Evolutionary conservation across 2,329 filamentous ascomycete species (phyloP).

Genomic region (Aurifilum marmelostoma): DNA sequence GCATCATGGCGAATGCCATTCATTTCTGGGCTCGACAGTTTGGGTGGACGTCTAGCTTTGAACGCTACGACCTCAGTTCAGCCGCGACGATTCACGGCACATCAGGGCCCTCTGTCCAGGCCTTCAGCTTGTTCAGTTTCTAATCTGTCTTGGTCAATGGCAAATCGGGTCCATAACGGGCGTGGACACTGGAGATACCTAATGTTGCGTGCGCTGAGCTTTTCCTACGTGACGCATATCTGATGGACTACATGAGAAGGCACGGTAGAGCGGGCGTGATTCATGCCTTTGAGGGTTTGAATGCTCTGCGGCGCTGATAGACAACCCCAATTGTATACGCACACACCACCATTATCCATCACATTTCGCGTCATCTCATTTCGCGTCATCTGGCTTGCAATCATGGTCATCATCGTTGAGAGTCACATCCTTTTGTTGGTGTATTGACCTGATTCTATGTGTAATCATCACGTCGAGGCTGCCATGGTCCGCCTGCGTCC

Average conservation of each 20-base stretch:
- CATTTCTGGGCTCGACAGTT: background rate
- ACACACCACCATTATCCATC: background rate
- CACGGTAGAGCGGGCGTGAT: background rate
- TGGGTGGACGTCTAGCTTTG: background rate
- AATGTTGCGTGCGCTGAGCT: conserved; percentile 5
- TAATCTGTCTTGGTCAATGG: background rate
- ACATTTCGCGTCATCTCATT: too few species aligned
- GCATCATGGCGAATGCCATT: background rate
- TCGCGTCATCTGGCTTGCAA: background rate
- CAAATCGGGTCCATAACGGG: background rate
- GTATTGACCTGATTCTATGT: background rate
- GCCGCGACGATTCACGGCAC: background rate
- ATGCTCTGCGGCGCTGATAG: conserved; percentile 6
- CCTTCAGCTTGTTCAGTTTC: conserved; percentile 12
- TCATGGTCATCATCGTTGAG: background rate
- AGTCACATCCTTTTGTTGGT: background rate
- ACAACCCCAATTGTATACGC: conserved; percentile 1
- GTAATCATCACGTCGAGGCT: background rate
- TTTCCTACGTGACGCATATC: background rate
- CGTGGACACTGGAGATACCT: conserved; percentile 5
- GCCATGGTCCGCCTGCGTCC: background rate
- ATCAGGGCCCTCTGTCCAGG: background rate
- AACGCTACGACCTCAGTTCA: background rate
- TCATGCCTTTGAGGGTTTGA: background rate
- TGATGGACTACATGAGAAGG: conserved; percentile 3